Conservation (phyloP, 2,329 filamentous ascomycete species). For the Colletotrichum higginsianum region DNA sequence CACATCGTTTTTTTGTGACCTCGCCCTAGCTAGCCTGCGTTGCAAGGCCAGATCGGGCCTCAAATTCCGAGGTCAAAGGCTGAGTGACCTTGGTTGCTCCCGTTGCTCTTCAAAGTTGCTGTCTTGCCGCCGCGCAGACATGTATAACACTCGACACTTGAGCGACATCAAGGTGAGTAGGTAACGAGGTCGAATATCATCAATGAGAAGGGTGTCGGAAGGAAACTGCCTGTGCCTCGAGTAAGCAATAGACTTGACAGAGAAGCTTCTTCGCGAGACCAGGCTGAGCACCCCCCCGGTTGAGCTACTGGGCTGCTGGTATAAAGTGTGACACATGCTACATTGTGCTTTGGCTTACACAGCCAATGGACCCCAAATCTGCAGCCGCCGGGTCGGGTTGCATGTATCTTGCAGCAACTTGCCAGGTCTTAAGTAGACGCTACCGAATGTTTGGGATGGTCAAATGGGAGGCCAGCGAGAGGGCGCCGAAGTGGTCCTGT, state of each 20-base stretch:
- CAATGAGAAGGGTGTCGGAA: not conserved
- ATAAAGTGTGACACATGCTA: constrained; percentile 21
- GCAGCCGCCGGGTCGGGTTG: constrained; percentile 11
- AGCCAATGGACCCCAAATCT: constrained; percentile 30
- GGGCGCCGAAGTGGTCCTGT: not conserved
- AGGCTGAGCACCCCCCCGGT: constrained; percentile 6
- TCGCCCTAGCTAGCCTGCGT: constrained; percentile 6
- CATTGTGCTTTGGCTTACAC: constrained; percentile 17
- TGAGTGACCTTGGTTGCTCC: not conserved
- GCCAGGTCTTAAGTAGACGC: not conserved
- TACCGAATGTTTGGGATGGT: constrained; percentile 2
- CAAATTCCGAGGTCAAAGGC: constrained; percentile 13
- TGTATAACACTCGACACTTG: too few species aligned
- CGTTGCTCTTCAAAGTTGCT: not conserved
- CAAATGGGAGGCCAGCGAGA: constrained; percentile 8
- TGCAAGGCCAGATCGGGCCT: constrained; percentile 7
- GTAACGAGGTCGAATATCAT: not conserved
- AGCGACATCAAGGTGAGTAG: not conserved
- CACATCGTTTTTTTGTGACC: constrained; percentile 13
- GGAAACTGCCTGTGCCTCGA: not conserved
- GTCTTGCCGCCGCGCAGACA: too few species aligned
- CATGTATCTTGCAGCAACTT: constrained; percentile 26
- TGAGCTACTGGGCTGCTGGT: not conserved
- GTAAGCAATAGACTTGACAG: not conserved
- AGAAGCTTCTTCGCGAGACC: constrained; percentile 11